Conservation (phyloP, 441 rosid species). For the Gossypium gossypioides region DNA sequence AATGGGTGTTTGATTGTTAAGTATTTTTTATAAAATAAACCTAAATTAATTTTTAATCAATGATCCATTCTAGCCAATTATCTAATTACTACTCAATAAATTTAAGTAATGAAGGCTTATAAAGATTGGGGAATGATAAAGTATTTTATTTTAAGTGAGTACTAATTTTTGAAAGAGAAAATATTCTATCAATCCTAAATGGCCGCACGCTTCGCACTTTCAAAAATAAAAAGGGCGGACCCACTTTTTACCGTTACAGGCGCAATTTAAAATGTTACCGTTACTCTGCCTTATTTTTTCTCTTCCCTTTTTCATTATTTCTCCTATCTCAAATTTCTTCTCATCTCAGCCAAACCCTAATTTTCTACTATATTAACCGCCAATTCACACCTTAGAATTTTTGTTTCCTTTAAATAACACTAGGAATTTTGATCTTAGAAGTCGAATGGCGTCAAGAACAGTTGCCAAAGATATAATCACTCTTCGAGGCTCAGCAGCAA, state of each 20-base stretch:
- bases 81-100: too few species aligned
- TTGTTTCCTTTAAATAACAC: background rate
- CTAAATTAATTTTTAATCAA: too few species aligned
- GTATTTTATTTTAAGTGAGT: too few species aligned
- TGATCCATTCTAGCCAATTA: too few species aligned
- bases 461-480: conserved; percentile 87
- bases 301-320: background rate
- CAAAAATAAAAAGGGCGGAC: background rate
- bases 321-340: background rate
- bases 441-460: conserved; percentile 64
- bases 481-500: conserved; percentile 86
- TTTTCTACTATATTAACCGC: background rate
- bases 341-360: background rate
- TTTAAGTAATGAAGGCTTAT: too few species aligned
- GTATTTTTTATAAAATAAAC: too few species aligned
- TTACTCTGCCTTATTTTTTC: conserved; percentile 7
- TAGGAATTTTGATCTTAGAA: background rate
- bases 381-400: background rate
- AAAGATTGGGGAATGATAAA: too few species aligned
- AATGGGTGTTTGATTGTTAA: too few species aligned
- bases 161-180: too few species aligned
- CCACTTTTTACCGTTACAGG: conserved; percentile 26
- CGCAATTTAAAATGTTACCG: conserved; percentile 24
- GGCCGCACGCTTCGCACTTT: background rate
- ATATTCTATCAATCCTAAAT: background rate